Evolutionary conservation across 1,284 basidiomycete species (phyloP).

Genomic region (Cutaneotrichosporon cutaneum): DNA sequence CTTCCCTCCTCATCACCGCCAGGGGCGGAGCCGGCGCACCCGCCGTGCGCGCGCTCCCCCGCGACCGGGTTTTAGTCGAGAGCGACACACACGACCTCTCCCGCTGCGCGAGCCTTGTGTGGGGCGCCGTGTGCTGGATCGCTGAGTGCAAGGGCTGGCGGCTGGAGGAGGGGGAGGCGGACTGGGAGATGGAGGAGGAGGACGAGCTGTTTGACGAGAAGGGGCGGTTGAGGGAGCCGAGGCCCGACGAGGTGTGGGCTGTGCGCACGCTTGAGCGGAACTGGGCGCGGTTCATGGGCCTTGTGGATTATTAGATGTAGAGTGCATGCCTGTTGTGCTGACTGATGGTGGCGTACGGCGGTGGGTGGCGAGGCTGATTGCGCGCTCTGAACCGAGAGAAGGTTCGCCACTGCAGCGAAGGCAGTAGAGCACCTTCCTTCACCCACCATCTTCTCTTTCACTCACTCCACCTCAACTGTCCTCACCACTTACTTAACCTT

Average conservation of each 20-base stretch:
- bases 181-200: conserved; percentile 28
- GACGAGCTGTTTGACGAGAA: conserved; percentile 25
- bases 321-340: neutral
- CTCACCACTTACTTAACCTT: no score
- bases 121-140: conserved; percentile 48
- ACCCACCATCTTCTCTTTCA: no score
- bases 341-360: neutral
- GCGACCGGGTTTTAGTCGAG: conserved; percentile 52
- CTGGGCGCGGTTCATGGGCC: conserved; percentile 50
- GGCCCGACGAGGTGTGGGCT: conserved; percentile 30
- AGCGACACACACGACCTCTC: conserved; percentile 50
- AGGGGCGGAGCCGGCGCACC: conserved; percentile 42
- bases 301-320: conserved; percentile 6
- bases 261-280: conserved; percentile 50
- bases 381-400: no score
- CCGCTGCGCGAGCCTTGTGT: conserved; percentile 38
- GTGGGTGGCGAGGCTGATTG: no score
- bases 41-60: conserved; percentile 44
- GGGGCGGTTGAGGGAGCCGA: conserved; percentile 14
- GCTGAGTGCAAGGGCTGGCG: conserved; percentile 42
- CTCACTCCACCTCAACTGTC: no score
- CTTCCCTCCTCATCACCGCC: conserved; percentile 53
- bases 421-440: no score
- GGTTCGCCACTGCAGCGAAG: no score
- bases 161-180: conserved; percentile 38